Percentiles rank a stretch among this genome's conserved stretches.
phyloP scores from a whole-genome alignment of 331 rosid species.

The Rhamnella rubrinervis region DNA sequence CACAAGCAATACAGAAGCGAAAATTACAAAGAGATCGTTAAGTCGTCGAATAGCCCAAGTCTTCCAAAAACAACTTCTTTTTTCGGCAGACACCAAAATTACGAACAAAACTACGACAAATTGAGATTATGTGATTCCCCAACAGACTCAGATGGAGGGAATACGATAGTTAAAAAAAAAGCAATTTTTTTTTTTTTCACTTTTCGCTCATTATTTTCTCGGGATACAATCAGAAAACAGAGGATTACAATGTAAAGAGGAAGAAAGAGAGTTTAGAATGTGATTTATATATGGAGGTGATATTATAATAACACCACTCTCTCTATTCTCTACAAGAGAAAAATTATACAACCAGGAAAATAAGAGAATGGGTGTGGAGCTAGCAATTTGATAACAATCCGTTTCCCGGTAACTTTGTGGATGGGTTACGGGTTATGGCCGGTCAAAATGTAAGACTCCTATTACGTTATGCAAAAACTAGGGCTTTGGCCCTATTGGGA shows the following conservation, averaged over 20 bases:
- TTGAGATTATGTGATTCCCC: constrained; percentile 40
- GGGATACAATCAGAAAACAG: constrained; percentile 36
- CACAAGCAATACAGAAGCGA: constrained; percentile 17
- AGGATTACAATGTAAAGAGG: constrained; percentile 1
- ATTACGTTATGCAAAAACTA: background rate
- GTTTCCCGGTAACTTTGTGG: constrained; percentile 32
- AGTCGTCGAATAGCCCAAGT: constrained; percentile 44
- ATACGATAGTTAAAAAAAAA: constrained; percentile 26
- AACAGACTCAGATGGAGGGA: constrained; percentile 41
- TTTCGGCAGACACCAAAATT: background rate
- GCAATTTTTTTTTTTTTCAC: constrained; percentile 4
- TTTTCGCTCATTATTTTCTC: constrained; percentile 27
- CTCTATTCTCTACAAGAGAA: background rate
- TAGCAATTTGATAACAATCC: constrained; percentile 17
- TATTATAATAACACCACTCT: constrained; percentile 18
- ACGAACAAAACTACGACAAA: background rate
- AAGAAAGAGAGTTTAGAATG: constrained; percentile 26
- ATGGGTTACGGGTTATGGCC: constrained; percentile 49
- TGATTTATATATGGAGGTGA: constrained; percentile 21
- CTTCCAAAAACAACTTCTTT: constrained; percentile 27
- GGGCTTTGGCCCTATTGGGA: constrained; percentile 19
- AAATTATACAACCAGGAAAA: constrained; percentile 3
- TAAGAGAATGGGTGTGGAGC: constrained; percentile 24
- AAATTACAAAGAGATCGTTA: constrained; percentile 58
- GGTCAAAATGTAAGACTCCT: constrained; percentile 21